A percentile compares a stretch with the other conserved stretches of the same genome.
Conservation (phyloP, 2,329 filamentous ascomycete species). For the Pseudofabraea citricarpa region DNA sequence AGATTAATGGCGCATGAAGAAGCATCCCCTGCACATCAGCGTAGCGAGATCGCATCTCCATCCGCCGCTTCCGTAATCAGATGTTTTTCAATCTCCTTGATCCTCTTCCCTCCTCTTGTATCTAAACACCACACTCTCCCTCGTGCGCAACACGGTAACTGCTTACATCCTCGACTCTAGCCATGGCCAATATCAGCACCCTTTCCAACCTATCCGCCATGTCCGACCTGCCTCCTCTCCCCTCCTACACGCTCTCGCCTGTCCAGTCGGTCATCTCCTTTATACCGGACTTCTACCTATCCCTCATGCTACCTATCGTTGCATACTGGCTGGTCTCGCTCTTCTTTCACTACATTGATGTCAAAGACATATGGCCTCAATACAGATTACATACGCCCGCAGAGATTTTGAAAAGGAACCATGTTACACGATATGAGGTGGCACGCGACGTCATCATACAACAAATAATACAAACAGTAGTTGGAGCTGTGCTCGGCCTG, state of each 20-base stretch:
- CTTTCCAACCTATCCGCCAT: constrained; percentile 27
- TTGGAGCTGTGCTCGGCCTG: constrained; percentile 61
- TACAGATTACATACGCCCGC: constrained; percentile 94
- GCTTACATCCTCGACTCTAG: constrained; percentile 11
- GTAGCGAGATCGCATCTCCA: neutral
- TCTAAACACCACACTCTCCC: constrained; percentile 15
- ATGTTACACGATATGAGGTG: constrained; percentile 76
- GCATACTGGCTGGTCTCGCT: constrained; percentile 86
- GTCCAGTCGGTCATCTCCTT: constrained; percentile 69
- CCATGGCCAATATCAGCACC: constrained; percentile 45
- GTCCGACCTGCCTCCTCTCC: constrained; percentile 75
- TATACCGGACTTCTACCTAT: constrained; percentile 76
- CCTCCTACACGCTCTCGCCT: constrained; percentile 69
- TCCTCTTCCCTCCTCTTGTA: constrained; percentile 3
- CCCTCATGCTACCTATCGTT: constrained; percentile 69
- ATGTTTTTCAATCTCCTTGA: constrained; percentile 1
- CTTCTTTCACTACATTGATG: constrained; percentile 74
- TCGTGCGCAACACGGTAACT: constrained; percentile 29
- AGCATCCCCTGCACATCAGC: neutral
- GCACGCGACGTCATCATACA: constrained; percentile 88
- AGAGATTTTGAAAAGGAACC: constrained; percentile 82
- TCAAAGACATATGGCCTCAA: constrained; percentile 63
- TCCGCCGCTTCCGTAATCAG: neutral
- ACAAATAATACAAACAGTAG: constrained; percentile 79
- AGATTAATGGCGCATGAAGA: neutral